Percentiles rank a stretch among this genome's conserved stretches.
Evolutionary conservation across 768 basidiomycete genomes (phyloP).

Genomic region (Cystofilobasidium ferigula): DNA sequence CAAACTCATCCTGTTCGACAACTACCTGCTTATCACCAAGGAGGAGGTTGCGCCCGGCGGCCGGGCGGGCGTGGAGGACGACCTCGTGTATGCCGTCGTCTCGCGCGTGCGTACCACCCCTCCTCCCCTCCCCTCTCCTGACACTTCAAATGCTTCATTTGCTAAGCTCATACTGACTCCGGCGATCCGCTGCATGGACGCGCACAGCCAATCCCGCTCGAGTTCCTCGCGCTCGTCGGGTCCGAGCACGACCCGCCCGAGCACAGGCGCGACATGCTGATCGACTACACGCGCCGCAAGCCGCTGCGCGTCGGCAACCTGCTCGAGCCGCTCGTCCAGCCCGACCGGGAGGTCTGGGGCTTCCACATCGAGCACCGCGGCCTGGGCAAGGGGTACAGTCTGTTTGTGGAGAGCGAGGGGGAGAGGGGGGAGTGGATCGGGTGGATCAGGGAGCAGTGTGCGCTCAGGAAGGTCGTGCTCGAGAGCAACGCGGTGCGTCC

Average conservation of each 20-base stretch:
- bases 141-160: neutral
- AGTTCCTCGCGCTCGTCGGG: conserved; percentile 21
- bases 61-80: conserved; percentile 18
- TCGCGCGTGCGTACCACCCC: conserved; percentile 20
- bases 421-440: conserved; percentile 18
- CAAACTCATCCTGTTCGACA: conserved; percentile 20
- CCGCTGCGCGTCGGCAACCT: conserved; percentile 15
- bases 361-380: conserved; percentile 24
- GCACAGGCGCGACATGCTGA: conserved; percentile 24
- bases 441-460: conserved; percentile 9
- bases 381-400: conserved; percentile 3
- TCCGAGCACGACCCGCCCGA: conserved; percentile 11
- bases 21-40: conserved; percentile 23
- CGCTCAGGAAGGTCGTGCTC: conserved; percentile 2
- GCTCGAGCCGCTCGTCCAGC: conserved; percentile 19
- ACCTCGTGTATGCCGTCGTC: conserved; percentile 18
- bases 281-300: conserved; percentile 17
- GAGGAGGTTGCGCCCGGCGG: conserved; percentile 15
- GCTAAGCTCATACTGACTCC: neutral
- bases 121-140: neutral
- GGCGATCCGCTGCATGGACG: neutral
- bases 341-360: conserved; percentile 11
- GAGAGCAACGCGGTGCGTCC: conserved; percentile 21
- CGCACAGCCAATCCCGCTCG: conserved; percentile 18
- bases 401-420: conserved; percentile 8